These are phyloP conservation scores for Fusarium papillatum DNA, from an alignment of 2,329 filamentous ascomycete genomes.

Conservation along the genomic window DNA sequence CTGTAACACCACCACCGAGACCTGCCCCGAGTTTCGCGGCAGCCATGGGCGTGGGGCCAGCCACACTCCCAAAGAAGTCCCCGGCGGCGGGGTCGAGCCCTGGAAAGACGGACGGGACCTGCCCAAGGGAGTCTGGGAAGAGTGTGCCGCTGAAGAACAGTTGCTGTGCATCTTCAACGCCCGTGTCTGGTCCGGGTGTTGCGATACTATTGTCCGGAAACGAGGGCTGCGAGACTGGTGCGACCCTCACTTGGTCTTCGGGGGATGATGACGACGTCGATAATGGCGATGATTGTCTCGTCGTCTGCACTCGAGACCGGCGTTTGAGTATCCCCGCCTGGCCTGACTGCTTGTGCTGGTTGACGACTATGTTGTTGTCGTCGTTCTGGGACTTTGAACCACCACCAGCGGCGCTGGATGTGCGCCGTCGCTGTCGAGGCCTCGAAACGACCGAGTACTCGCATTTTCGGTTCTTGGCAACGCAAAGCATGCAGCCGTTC, in stretches of 20 bases:
- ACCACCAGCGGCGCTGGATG: background rate
- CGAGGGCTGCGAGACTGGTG: background rate
- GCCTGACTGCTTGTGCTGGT: background rate
- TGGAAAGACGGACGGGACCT: background rate
- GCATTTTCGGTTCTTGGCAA: background rate
- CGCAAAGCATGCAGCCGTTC: background rate
- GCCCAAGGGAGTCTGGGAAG: background rate
- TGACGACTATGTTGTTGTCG: background rate
- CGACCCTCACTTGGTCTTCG: background rate
- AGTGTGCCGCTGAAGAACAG: background rate
- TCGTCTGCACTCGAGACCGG: background rate
- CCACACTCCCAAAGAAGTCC: background rate
- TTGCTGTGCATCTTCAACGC: background rate
- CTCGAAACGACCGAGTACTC: background rate
- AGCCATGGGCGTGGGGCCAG: background rate
- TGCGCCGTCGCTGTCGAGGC: background rate
- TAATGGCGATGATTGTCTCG: background rate
- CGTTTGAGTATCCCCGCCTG: background rate
- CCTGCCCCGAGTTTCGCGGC: too few species aligned
- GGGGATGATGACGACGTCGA: background rate
- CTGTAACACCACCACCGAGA: background rate
- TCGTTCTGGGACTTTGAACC: background rate
- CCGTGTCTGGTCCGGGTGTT: background rate
- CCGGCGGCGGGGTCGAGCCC: background rate
- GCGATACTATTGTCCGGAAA: background rate